Evolutionary conservation across 345 rosid species (phyloP).

Genomic region (Aquilaria malaccensis): DNA sequence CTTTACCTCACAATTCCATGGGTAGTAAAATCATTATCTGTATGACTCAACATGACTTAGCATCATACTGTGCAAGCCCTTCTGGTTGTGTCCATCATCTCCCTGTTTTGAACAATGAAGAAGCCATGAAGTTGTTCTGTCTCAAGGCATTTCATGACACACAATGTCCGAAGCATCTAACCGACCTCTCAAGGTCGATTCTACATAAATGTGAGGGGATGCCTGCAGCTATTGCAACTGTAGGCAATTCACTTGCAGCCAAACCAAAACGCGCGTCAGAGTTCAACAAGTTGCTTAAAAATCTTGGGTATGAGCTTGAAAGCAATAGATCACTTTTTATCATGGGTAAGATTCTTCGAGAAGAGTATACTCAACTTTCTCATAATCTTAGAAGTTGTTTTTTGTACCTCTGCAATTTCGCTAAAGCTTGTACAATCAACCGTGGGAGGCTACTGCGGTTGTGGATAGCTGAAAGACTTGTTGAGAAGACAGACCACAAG

Average conservation of each 20-base stretch:
- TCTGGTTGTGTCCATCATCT: no score
- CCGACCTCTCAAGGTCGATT: conserved; percentile 9
- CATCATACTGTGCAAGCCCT: no score
- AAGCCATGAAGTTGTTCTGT: no score
- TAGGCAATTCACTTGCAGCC: conserved; percentile 24
- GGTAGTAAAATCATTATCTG: conserved; percentile 23
- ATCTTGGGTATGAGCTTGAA: conserved; percentile 17
- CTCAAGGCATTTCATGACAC: no score
- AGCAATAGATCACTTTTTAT: conserved; percentile 10
- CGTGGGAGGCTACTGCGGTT: conserved; percentile 15
- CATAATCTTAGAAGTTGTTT: conserved; percentile 20
- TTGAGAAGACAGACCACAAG: no score
- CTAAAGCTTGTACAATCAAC: conserved; percentile 25
- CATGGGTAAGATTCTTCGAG: conserved; percentile 17
- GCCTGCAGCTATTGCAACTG: conserved; percentile 28
- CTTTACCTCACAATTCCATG: conserved; percentile 14
- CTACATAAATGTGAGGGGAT: conserved; percentile 28
- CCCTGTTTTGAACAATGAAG: no score
- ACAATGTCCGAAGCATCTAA: no score
- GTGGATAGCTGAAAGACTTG: no score
- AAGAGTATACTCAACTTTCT: neutral
- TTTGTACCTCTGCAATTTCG: conserved; percentile 33
- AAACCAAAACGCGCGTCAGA: conserved; percentile 13
- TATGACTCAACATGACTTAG: conserved; percentile 1
- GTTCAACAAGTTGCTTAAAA: conserved; percentile 16